Conservation (phyloP, 177 flowering plant species). For the Vitis hybrid region DNA sequence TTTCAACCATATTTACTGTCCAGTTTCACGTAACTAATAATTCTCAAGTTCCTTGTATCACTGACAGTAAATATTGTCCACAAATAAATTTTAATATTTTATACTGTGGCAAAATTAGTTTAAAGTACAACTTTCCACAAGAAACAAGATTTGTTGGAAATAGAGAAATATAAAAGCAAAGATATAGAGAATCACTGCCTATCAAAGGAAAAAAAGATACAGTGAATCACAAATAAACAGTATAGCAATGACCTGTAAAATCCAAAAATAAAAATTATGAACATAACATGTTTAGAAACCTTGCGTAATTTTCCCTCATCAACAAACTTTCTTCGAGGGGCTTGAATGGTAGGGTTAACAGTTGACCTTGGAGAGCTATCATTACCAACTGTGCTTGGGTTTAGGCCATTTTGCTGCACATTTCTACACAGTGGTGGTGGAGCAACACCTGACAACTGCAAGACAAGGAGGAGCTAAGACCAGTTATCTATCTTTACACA, state of each 20-base stretch:
- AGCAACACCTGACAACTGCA: slow-evolving; percentile 78
- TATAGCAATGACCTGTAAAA: not conserved
- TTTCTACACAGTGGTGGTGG: slow-evolving; percentile 88
- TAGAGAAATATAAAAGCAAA: no score
- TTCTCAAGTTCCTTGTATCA: no score
- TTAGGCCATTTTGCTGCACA: slow-evolving; percentile 55
- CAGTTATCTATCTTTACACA: not conserved
- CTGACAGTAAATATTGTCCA: no score
- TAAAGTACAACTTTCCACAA: no score
- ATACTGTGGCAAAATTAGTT: no score
- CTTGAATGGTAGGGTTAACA: slow-evolving; percentile 69
- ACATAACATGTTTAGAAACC: slow-evolving; percentile 37
- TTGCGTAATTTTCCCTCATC: slow-evolving; percentile 97
- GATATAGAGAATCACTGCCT: no score
- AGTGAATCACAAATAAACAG: not conserved
- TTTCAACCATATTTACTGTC: no score
- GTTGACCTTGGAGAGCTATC: slow-evolving; percentile 76
- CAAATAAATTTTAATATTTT: no score
- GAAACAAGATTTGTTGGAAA: no score
- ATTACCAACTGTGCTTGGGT: slow-evolving; percentile 27
- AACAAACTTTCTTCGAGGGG: slow-evolving; percentile 90
- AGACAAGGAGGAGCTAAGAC: slow-evolving; percentile 17
- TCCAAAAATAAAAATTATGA: not conserved
- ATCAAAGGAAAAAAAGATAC: not conserved
- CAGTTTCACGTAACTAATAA: no score